Conservation (phyloP, 345 rosid species). For the Kandelia obovata region DNA sequence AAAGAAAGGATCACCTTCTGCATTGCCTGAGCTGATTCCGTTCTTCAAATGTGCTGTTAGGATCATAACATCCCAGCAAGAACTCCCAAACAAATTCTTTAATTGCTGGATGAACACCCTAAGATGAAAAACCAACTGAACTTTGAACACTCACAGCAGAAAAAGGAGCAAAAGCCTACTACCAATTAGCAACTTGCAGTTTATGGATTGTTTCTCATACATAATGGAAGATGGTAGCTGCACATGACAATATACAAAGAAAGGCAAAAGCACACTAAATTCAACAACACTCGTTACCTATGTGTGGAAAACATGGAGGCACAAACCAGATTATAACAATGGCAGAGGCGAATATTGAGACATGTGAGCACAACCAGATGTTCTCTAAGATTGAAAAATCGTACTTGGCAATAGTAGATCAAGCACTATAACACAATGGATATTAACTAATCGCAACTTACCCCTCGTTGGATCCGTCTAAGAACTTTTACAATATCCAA, state of each 20-base stretch:
- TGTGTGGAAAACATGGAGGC: not conserved
- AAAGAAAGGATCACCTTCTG: constrained; percentile 55
- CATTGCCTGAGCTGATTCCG: constrained; percentile 54
- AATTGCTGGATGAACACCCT: constrained; percentile 97
- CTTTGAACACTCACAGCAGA: constrained; percentile 3
- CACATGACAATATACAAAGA: not conserved
- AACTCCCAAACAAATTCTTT: constrained; percentile 94
- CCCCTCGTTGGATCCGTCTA: constrained; percentile 88
- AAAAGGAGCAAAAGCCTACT: too few relatives aligned
- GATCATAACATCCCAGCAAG: constrained; percentile 90
- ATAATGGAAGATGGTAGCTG: too few relatives aligned
- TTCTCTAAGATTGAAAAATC: not conserved
- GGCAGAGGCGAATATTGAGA: not conserved
- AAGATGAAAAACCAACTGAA: constrained; percentile 27
- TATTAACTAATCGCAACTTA: constrained; percentile 24
- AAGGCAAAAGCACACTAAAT: not conserved
- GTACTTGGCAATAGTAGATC: not conserved
- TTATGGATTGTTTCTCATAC: too few relatives aligned
- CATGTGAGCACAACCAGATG: not conserved
- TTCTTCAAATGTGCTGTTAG: constrained; percentile 77
- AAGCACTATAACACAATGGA: not conserved
- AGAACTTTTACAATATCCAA: constrained; percentile 86
- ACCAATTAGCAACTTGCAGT: too few relatives aligned
- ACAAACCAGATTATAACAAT: not conserved
- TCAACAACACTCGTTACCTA: not conserved